Percentiles rank a stretch among this genome's conserved stretches.
phyloP scores from a whole-genome alignment of 139 green algal species.

The Coelastrella sp. region DNA sequence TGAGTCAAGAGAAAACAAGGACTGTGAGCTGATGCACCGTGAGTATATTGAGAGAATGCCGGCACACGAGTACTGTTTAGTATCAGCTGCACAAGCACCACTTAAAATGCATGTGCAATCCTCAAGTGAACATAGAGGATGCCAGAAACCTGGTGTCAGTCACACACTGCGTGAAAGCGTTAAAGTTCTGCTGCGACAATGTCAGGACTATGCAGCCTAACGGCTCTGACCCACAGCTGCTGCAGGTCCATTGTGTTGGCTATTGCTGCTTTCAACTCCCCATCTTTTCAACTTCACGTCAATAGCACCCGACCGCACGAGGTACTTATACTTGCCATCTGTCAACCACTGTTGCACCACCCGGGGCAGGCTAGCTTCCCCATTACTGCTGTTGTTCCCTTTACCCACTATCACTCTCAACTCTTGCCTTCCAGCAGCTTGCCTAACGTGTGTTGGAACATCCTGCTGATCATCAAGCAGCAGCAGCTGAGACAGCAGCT shows the following conservation, averaged over 20 bases:
- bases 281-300: constrained; percentile 29
- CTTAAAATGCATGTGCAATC: no score
- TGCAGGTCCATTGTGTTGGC: neutral
- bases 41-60: no score
- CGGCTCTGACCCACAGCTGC: no score
- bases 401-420: constrained; percentile 34
- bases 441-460: neutral
- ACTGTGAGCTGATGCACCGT: no score
- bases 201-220: no score
- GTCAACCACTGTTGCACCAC: constrained; percentile 7
- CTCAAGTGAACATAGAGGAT: no score
- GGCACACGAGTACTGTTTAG: no score
- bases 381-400: constrained; percentile 8
- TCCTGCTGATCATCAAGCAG: neutral
- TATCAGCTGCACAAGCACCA: no score
- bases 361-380: constrained; percentile 31
- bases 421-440: constrained; percentile 10
- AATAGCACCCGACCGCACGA: neutral
- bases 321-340: neutral
- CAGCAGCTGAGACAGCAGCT: constrained; percentile 16
- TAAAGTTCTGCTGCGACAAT: no score
- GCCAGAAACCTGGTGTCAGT: no score
- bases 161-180: no score
- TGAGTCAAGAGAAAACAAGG: no score
- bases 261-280: neutral